A percentile compares a stretch with the other conserved stretches of the same genome.
These are phyloP conservation scores for Larix kaempferi DNA, from an alignment of 75 land plant species.

Conservation along the genomic window DNA sequence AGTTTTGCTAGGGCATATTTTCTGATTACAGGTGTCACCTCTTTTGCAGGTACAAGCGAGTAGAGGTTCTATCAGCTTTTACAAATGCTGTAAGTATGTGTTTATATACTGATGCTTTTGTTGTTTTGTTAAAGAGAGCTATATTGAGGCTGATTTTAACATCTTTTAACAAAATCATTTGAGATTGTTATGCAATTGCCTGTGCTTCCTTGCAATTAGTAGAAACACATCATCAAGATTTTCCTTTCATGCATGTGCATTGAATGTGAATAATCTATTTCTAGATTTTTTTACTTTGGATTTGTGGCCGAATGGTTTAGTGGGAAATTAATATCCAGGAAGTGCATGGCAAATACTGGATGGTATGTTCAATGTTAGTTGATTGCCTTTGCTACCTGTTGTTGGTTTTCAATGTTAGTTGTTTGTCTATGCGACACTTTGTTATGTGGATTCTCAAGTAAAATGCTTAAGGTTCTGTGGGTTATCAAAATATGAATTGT, in stretches of 20 bases:
- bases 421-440: not conserved
- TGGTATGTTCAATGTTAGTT: not conserved
- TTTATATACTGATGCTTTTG: not conserved
- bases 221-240: not conserved
- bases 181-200: not conserved
- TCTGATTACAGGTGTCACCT: slow-evolving; percentile 4
- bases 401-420: not conserved
- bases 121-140: not conserved
- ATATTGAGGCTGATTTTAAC: not conserved
- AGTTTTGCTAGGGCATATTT: not conserved
- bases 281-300: not conserved
- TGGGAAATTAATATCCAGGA: not conserved
- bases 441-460: not conserved
- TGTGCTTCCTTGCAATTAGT: not conserved
- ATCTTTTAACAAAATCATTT: not conserved
- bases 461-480: not conserved
- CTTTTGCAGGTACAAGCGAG: slow-evolving; percentile 77
- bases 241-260: not conserved
- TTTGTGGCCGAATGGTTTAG: no score
- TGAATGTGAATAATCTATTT: not conserved
- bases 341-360: not conserved
- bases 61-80: slow-evolving; percentile 91
- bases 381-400: no score
- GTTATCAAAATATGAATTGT: not conserved
- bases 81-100: slow-evolving; percentile 91